Conservation (phyloP, 1,284 basidiomycete genomes). For the Moesziomyces sp. region DNA sequence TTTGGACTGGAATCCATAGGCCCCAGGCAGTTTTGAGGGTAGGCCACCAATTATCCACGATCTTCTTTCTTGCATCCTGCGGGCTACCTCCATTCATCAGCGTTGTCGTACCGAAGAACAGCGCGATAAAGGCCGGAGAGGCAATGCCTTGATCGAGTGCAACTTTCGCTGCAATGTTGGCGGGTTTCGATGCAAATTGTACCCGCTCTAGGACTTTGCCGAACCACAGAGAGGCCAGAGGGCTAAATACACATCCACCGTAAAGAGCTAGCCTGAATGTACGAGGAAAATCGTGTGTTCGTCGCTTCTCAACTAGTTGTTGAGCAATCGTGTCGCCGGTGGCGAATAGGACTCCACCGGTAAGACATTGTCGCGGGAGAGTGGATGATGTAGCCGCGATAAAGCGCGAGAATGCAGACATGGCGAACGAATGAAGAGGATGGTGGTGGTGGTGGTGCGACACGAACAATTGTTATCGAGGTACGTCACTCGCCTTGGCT, state of each 20-base stretch:
- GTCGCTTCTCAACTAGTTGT: slow-evolving; percentile 50
- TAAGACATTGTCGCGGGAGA: slow-evolving; percentile 55
- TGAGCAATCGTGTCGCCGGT: slow-evolving; percentile 61
- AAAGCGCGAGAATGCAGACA: slow-evolving; percentile 48
- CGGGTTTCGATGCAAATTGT: slow-evolving; percentile 18
- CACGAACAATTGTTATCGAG: background rate
- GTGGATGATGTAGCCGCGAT: slow-evolving; percentile 55
- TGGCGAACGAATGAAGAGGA: background rate
- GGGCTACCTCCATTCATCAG: slow-evolving; percentile 40
- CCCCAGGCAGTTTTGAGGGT: slow-evolving; percentile 57
- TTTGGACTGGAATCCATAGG: slow-evolving; percentile 59
- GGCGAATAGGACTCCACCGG: slow-evolving; percentile 54
- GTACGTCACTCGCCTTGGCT: no score
- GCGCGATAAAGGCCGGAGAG: slow-evolving; percentile 35
- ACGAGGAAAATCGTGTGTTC: slow-evolving; percentile 40
- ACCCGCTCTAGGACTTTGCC: slow-evolving; percentile 51
- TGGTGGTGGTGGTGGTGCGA: background rate
- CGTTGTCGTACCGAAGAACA: slow-evolving; percentile 55
- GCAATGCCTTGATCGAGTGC: slow-evolving; percentile 55
- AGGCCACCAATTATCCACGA: slow-evolving; percentile 50
- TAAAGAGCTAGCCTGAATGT: slow-evolving; percentile 49
- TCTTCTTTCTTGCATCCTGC: slow-evolving; percentile 43
- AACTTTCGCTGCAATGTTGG: slow-evolving; percentile 54
- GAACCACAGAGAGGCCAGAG: slow-evolving; percentile 56
- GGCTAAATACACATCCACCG: slow-evolving; percentile 59